A percentile compares a stretch with the other conserved stretches of the same genome.
Conservation (phyloP, 805 yeast species). For the Lipomyces chichibuensis region DNA sequence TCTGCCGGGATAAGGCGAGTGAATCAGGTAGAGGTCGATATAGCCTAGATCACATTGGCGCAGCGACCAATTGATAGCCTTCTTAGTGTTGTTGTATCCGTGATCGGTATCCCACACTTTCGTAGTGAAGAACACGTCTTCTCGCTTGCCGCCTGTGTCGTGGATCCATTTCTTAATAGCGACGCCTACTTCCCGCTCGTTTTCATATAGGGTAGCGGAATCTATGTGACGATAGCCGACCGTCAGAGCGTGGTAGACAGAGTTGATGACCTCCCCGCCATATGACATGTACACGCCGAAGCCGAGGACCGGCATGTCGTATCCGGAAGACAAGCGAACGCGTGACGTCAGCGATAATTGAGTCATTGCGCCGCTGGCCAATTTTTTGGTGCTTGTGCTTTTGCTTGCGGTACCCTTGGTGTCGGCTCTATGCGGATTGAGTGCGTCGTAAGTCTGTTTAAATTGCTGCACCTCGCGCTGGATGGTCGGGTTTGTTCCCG, state of each 20-base stretch:
- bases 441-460: not conserved
- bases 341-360: slow-evolving; percentile 13
- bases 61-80: slow-evolving; percentile 63
- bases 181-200: slow-evolving; percentile 68
- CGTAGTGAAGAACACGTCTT: slow-evolving; percentile 45
- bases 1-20: slow-evolving; percentile 58
- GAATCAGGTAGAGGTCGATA: slow-evolving; percentile 65
- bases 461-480: slow-evolving; percentile 2
- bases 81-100: slow-evolving; percentile 58
- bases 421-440: not conserved
- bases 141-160: slow-evolving; percentile 46
- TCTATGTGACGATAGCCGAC: slow-evolving; percentile 79
- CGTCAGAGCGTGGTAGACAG: slow-evolving; percentile 78
- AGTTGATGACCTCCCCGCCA: slow-evolving; percentile 52
- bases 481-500: not conserved
- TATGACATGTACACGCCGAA: slow-evolving; percentile 83
- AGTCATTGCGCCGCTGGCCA: not conserved
- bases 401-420: not conserved
- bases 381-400: not conserved
- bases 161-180: slow-evolving; percentile 52
- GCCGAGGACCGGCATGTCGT: slow-evolving; percentile 74
- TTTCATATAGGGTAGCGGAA: slow-evolving; percentile 70
- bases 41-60: slow-evolving; percentile 53
- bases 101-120: slow-evolving; percentile 43
- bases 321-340: slow-evolving; percentile 52